Evolutionary conservation across 805 yeast genomes (phyloP).

Genomic region (Alloascoidea africana): DNA sequence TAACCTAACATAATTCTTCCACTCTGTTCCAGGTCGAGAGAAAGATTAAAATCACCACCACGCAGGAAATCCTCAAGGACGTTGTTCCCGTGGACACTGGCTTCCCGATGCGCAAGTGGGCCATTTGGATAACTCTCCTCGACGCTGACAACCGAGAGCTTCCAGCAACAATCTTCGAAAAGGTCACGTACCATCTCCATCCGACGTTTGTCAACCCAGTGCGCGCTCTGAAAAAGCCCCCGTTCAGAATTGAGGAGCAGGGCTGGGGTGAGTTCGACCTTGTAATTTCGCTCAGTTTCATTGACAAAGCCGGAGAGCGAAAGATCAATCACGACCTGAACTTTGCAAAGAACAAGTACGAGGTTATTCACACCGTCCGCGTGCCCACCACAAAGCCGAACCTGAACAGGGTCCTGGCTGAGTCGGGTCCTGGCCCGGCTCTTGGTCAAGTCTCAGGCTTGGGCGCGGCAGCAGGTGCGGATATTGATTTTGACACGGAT

Average conservation of each 20-base stretch:
- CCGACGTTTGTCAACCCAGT: conserved; percentile 90
- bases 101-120: conserved; percentile 95
- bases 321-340: conserved; percentile 82
- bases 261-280: conserved; percentile 99
- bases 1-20: too few species aligned
- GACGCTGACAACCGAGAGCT: conserved; percentile 70
- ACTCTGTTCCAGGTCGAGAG: conserved; percentile 74
- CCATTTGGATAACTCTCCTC: conserved; percentile 57
- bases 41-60: conserved; percentile 76
- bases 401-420: conserved; percentile 56
- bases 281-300: conserved; percentile 57
- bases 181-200: conserved; percentile 85
- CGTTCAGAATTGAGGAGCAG: conserved; percentile 78
- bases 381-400: conserved; percentile 67
- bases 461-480: conserved; percentile 52
- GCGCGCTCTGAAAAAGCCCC: conserved; percentile 65
- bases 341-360: conserved; percentile 63
- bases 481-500: conserved; percentile 15
- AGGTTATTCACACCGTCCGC: conserved; percentile 59
- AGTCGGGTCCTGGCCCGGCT: conserved; percentile 75
- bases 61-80: conserved; percentile 69
- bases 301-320: conserved; percentile 82
- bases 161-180: conserved; percentile 81
- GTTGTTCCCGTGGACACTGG: conserved; percentile 78
- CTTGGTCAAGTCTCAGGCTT: too few species aligned